phyloP scores from a whole-genome alignment of 2,329 filamentous ascomycete genomes.

The Fusarium sublunatum region DNA sequence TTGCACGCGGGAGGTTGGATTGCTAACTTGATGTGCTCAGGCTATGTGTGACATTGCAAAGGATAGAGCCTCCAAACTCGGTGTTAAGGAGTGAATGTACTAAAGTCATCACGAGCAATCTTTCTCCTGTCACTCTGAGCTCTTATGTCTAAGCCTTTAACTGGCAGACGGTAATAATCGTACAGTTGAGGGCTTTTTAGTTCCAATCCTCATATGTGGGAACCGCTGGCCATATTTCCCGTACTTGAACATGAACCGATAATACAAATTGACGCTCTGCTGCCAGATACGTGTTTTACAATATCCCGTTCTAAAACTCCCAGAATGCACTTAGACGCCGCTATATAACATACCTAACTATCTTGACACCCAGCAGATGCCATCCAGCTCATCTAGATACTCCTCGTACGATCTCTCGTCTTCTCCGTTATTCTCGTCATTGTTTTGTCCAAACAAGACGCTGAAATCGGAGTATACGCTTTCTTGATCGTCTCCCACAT shows the following conservation, averaged over 20 bases:
- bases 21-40: conserved; percentile 49
- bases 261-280: conserved; percentile 17
- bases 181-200: conserved; percentile 6
- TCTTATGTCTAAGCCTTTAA: conserved; percentile 10
- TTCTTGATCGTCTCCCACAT: conserved; percentile 56
- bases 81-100: conserved; percentile 12
- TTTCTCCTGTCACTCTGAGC: conserved; percentile 5
- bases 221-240: conserved; percentile 12
- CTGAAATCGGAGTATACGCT: conserved; percentile 68
- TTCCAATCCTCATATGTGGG: conserved; percentile 5
- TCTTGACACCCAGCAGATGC: conserved; percentile 60
- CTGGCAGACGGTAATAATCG: background rate
- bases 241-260: conserved; percentile 18
- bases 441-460: conserved; percentile 58
- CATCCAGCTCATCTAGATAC: conserved; percentile 67
- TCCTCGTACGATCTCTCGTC: conserved; percentile 63
- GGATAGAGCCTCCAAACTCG: conserved; percentile 70
- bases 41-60: conserved; percentile 93
- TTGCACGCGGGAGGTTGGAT: background rate
- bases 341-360: conserved; percentile 22
- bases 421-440: conserved; percentile 38
- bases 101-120: conserved; percentile 3
- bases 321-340: conserved; percentile 10
- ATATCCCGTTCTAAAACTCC: conserved; percentile 6
- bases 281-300: conserved; percentile 32